A percentile compares a stretch with the other conserved stretches of the same genome.
phyloP scores from a whole-genome alignment of 257 asterid genomes.

The Fraxinus excelsior region DNA sequence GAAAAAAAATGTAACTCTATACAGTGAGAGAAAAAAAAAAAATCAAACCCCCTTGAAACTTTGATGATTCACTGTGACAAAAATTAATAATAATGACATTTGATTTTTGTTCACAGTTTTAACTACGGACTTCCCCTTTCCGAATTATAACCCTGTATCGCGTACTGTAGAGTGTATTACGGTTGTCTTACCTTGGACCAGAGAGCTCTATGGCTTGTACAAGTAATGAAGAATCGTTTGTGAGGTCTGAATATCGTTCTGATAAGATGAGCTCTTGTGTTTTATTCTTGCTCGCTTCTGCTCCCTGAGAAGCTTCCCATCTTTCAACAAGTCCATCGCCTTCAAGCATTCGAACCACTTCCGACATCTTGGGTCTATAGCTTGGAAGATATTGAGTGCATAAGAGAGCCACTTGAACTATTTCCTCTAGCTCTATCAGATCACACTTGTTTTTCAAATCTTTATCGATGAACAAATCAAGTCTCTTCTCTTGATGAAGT shows the following conservation, averaged over 20 bases:
- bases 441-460: constrained; percentile 31
- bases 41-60: not conserved
- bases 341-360: constrained; percentile 43
- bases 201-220: constrained; percentile 33
- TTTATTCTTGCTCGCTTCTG: constrained; percentile 24
- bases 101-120: not conserved
- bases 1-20: not conserved
- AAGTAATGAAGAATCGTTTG: constrained; percentile 27
- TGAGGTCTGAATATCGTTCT: constrained; percentile 25
- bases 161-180: not conserved
- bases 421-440: constrained; percentile 35
- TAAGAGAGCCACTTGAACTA: constrained; percentile 39
- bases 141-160: not conserved
- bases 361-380: constrained; percentile 41
- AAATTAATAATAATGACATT: not conserved
- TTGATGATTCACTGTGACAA: not conserved
- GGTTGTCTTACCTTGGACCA: constrained; percentile 33
- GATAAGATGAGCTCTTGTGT: not conserved
- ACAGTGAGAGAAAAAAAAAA: not conserved
- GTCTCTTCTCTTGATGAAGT: constrained; percentile 36
- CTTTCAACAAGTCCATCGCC: constrained; percentile 36
- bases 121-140: not conserved
- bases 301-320: constrained; percentile 37
- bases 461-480: constrained; percentile 32
- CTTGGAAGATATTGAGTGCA: constrained; percentile 38